phyloP scores from a whole-genome alignment of 208 protist genomes.

The Porcisia hertigi region DNA sequence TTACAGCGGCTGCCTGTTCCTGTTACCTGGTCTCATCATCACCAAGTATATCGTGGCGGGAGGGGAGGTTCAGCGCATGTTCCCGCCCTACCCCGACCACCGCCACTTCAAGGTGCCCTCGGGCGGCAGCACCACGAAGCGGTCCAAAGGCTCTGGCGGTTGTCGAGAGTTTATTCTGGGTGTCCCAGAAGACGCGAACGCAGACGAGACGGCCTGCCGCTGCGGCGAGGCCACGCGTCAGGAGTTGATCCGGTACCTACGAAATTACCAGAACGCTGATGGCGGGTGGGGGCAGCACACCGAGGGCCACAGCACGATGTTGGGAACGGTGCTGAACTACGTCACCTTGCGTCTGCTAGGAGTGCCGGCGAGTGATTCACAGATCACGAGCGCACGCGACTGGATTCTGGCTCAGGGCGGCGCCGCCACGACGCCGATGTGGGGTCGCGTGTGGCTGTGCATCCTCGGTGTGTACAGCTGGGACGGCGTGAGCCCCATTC shows the following conservation, averaged over 20 bases:
- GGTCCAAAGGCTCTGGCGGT: conserved; percentile 5
- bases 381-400: conserved; percentile 49
- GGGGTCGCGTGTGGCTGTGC: conserved; percentile 97
- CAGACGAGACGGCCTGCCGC: conserved; percentile 40
- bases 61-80: conserved; percentile 69
- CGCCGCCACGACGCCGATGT: conserved; percentile 91
- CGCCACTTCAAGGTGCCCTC: conserved; percentile 34
- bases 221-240: conserved; percentile 56
- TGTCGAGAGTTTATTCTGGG: conserved; percentile 19
- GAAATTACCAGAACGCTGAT: conserved; percentile 94
- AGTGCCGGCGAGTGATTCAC: conserved; percentile 66
- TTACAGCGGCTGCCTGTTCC: conserved; percentile 97
- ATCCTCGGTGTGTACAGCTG: conserved; percentile 92
- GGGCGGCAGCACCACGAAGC: background rate
- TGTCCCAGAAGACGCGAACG: conserved; percentile 14
- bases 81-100: conserved; percentile 50
- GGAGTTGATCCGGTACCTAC: conserved; percentile 95
- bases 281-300: conserved; percentile 97
- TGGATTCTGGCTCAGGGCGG: conserved; percentile 89
- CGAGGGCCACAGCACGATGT: conserved; percentile 95
- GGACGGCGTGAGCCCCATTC: conserved; percentile 93
- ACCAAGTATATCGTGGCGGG: conserved; percentile 87
- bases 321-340: conserved; percentile 97
- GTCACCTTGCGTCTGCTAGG: conserved; percentile 94
- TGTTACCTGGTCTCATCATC: conserved; percentile 93